Conservation (phyloP, 768 basidiomycete species). For the Coprinellus micaceus region DNA sequence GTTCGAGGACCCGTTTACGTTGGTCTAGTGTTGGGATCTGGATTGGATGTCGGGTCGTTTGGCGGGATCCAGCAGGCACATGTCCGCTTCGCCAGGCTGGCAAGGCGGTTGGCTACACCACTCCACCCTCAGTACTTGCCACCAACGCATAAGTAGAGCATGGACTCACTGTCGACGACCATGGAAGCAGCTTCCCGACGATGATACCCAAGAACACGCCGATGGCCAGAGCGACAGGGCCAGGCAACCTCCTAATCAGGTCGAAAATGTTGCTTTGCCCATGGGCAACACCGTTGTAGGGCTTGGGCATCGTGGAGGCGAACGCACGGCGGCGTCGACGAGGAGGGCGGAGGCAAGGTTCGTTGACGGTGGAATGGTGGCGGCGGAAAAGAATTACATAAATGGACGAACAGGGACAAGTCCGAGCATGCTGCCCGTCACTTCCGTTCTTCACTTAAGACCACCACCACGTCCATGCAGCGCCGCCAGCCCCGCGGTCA, state of each 20-base stretch:
- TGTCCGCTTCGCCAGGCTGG: constrained; percentile 54
- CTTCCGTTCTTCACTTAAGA: constrained; percentile 9
- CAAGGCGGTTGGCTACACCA: constrained; percentile 8
- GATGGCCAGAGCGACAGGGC: constrained; percentile 52
- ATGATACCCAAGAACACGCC: constrained; percentile 62
- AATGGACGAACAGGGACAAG: neutral
- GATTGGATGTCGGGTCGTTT: constrained; percentile 58
- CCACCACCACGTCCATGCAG: constrained; percentile 43
- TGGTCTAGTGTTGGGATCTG: constrained; percentile 80
- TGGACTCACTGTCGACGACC: constrained; percentile 37
- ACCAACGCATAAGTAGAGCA: neutral
- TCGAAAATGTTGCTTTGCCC: constrained; percentile 8
- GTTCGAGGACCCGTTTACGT: constrained; percentile 78
- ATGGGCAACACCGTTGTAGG: neutral
- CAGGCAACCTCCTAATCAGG: constrained; percentile 46
- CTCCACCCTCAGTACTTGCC: no score
- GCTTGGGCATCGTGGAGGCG: neutral
- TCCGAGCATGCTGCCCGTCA: constrained; percentile 13
- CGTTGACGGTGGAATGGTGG: constrained; percentile 4
- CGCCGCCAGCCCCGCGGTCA: constrained; percentile 50
- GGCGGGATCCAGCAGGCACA: constrained; percentile 46
- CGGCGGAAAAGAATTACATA: neutral
- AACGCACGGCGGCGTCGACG: constrained; percentile 3
- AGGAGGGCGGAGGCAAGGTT: neutral
- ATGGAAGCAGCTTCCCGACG: constrained; percentile 49